Evolutionary conservation across 176 grass and related monocot genomes (phyloP), one percentile per base, ranked within the genome.

Genomic region (Oryza glumipatula): DNA sequence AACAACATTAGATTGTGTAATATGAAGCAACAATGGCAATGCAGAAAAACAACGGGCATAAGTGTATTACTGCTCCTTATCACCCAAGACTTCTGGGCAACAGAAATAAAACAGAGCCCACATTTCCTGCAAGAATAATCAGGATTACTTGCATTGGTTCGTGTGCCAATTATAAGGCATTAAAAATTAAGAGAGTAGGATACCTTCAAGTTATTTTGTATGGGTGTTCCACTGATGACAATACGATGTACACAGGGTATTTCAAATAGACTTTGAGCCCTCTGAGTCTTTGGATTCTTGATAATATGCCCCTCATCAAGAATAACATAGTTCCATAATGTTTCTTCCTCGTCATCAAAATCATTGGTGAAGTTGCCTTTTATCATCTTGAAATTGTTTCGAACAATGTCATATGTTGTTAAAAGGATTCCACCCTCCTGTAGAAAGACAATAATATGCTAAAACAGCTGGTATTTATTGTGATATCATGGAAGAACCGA

Each of bases 221-320:
- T 98, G 22, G 89, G 93, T 48, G 93, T 98, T 19, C 93, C 95
- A 87, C 87, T 98, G 1, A 98, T 95, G 74, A 95, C 80, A 81
- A 98, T 83, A 32, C 93, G 87, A 82, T 92, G 95, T 23, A 63
- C 28, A 83, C 93, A 90, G 30, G 91, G 93, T 91, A 98, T 98
- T 81, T 92, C 91, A 67, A 65, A 81, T 84, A 98, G 88, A 49
- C 91, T 95, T 76, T 98, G 65, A 45, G 89, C 83, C 60, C 91
- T 89, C 91, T 93, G 91, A 32, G 93, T 92, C 58, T 84, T 90
- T 2, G 89, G 86, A 14, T 98, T 98, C 80, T 95, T 98, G 80
- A 98, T 98, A 73, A 92, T 77, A 79, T 98, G 93, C 0, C 93
- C 96, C 73, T 98, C 96, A 73, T 98, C 93, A 82, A 98, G 91